Evolutionary conservation across 2,329 filamentous ascomycete genomes (phyloP).

Genomic region (Fusarium albidum): DNA sequence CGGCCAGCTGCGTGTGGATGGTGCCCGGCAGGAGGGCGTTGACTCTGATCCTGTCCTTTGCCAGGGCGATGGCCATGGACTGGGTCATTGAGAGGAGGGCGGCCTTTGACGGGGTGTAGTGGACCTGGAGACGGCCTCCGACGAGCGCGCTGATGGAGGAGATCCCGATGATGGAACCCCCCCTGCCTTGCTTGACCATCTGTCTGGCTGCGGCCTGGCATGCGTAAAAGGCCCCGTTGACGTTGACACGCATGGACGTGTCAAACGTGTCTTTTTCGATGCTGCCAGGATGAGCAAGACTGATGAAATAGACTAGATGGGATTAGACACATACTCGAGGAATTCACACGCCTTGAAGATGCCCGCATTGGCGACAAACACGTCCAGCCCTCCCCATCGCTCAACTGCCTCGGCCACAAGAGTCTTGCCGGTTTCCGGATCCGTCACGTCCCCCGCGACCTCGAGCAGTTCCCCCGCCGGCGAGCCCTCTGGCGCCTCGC

Average conservation of each 20-base stretch:
- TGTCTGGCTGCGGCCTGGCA: constrained; percentile 82
- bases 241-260: constrained; percentile 10
- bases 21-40: constrained; percentile 87
- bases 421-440: constrained; percentile 2
- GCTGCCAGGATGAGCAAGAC: too few species aligned
- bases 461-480: constrained; percentile 59
- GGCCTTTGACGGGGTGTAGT: constrained; percentile 86
- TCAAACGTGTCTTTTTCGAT: constrained; percentile 9
- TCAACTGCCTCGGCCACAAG: constrained; percentile 10
- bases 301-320: too few species aligned
- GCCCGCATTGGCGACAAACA: constrained; percentile 17
- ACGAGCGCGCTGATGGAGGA: constrained; percentile 75
- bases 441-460: constrained; percentile 8
- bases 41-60: constrained; percentile 72
- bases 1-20: constrained; percentile 84
- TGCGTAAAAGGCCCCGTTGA: constrained; percentile 81
- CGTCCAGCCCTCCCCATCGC: constrained; percentile 11
- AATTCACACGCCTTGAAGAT: constrained; percentile 16
- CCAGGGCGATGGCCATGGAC: constrained; percentile 68
- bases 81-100: constrained; percentile 73
- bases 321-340: background rate
- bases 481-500: constrained; percentile 61
- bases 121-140: constrained; percentile 76
- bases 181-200: constrained; percentile 62
- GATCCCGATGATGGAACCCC: constrained; percentile 78